These are phyloP conservation scores for Heliamphora exappendiculata DNA, from an alignment of 148 eudicot species.

Conservation along the genomic window DNA sequence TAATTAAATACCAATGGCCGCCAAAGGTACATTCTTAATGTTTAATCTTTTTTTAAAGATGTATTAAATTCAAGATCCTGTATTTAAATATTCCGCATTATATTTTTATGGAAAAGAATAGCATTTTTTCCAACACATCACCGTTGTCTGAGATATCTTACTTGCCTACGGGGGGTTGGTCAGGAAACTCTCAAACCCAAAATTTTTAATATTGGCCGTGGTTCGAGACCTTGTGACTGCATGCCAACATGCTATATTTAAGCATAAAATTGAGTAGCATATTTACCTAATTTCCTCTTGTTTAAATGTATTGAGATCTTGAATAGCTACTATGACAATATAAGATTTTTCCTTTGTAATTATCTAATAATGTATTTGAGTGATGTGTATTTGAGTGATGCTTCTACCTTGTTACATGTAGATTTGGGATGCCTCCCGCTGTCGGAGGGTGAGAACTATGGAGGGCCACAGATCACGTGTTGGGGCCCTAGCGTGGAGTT, in stretches of 20 bases:
- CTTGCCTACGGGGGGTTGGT: background rate
- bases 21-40: too few species aligned
- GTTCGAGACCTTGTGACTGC: background rate
- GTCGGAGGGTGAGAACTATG: conserved; percentile 74
- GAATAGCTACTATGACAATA: background rate
- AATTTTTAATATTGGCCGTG: background rate
- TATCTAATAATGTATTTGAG: background rate
- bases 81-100: too few species aligned
- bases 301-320: background rate
- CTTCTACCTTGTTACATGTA: conserved; percentile 11
- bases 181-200: background rate
- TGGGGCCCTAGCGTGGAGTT: conserved; percentile 86
- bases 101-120: too few species aligned
- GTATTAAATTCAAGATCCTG: too few species aligned
- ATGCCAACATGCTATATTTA: background rate
- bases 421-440: conserved; percentile 91
- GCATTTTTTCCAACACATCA: too few species aligned
- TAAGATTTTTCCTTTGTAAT: background rate
- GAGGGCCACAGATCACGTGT: conserved; percentile 82
- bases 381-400: background rate
- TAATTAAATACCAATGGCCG: too few species aligned
- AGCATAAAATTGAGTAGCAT: background rate
- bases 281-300: background rate
- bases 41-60: too few species aligned
- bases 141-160: background rate